Conservation (phyloP, 2,329 filamentous ascomycete genomes). For the Cordyceps pruinosa region DNA sequence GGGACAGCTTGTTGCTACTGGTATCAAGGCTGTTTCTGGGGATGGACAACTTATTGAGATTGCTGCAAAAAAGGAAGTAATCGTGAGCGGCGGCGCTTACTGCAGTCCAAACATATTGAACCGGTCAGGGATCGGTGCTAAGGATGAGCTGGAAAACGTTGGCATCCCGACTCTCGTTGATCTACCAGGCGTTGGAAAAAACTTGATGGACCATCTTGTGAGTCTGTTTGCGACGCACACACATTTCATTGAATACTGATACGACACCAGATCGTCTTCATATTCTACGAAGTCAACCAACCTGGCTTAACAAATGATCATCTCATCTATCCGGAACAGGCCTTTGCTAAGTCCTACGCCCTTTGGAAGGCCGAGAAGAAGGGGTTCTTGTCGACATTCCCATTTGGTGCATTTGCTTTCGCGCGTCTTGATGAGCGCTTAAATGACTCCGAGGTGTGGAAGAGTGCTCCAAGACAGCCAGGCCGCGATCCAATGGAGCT, state of each 20-base stretch:
- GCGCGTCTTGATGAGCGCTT: constrained; percentile 56
- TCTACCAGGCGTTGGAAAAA: constrained; percentile 43
- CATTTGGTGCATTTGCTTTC: constrained; percentile 56
- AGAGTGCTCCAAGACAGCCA: constrained; percentile 35
- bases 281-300: constrained; percentile 52
- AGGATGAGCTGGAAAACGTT: constrained; percentile 33
- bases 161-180: constrained; percentile 36
- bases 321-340: constrained; percentile 45
- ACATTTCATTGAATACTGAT: background rate
- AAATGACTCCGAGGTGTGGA: constrained; percentile 47
- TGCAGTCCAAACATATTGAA: constrained; percentile 46
- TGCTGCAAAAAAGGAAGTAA: constrained; percentile 29
- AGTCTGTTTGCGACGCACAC: background rate
- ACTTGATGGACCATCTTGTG: constrained; percentile 42
- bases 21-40: constrained; percentile 34
- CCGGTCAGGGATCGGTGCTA: constrained; percentile 45
- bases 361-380: constrained; percentile 52
- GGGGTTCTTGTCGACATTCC: constrained; percentile 53
- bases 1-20: constrained; percentile 35
- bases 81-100: constrained; percentile 42
- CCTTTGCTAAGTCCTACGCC: constrained; percentile 41
- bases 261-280: constrained; percentile 41
- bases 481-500: constrained; percentile 59
- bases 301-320: constrained; percentile 48
- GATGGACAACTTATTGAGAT: constrained; percentile 35